These are phyloP conservation scores for Aspergillus sp. DNA, from an alignment of 2,329 filamentous ascomycete genomes.

Conservation along the genomic window DNA sequence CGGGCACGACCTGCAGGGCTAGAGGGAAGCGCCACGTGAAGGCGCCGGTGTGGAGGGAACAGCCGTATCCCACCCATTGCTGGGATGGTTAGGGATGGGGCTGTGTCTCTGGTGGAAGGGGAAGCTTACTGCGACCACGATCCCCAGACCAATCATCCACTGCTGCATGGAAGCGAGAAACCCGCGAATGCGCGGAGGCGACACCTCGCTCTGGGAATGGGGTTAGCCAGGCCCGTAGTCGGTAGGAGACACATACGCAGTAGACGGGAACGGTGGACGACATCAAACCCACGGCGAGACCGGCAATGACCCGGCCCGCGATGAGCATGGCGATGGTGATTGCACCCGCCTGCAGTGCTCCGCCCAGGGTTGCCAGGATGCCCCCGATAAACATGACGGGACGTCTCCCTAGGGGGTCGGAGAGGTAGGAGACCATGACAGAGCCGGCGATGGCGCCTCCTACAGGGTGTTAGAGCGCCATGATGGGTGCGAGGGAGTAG, in stretches of 20 bases:
- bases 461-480: constrained; percentile 14
- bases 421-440: constrained; percentile 30
- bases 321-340: constrained; percentile 43
- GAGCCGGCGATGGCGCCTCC: constrained; percentile 42
- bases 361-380: constrained; percentile 33
- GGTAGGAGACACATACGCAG: constrained; percentile 29
- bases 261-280: constrained; percentile 50
- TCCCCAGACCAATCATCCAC: constrained; percentile 47
- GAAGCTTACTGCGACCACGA: constrained; percentile 38
- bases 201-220: constrained; percentile 36
- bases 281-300: constrained; percentile 50
- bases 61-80: constrained; percentile 52
- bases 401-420: constrained; percentile 33
- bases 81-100: constrained; percentile 22
- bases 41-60: constrained; percentile 30
- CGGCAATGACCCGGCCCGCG: constrained; percentile 51
- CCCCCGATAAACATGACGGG: constrained; percentile 36
- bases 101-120: not conserved
- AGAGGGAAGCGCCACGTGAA: constrained; percentile 39
- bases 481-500: not conserved
- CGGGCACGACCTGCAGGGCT: constrained; percentile 39
- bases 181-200: constrained; percentile 39
- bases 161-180: constrained; percentile 43
- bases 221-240: not conserved
- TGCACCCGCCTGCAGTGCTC: constrained; percentile 35